Base-by-base conservation (phyloP, 805 yeast genomes). In the Kluyveromyces siamensis region DNA sequence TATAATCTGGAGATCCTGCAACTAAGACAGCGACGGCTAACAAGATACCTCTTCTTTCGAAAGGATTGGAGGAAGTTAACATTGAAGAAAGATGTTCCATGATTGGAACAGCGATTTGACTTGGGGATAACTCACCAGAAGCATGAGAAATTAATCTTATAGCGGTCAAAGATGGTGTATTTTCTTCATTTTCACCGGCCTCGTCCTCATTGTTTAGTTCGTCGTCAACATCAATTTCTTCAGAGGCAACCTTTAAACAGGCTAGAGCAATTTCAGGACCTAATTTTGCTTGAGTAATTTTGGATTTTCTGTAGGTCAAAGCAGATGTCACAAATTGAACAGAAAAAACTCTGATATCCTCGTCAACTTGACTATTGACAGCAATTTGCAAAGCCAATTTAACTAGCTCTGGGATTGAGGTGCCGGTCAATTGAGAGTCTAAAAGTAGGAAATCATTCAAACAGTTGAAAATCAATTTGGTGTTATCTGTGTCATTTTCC, bases 1-100 rank as follows among this genome's bases (percentile, higher is more conserved):
- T 77, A 67, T 76, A 91, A 63, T 93, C 99, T 53, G 98, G 98
- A 40, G 98, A 91, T 65, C 98, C 99, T 54, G 85, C 79, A 42
- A 86, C 86, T 46, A 91, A 81, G 49, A 81, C 87, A 58, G 95
- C 88, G 53, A 93, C 72, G 35, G 95, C 79, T 58, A 87, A 72
- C 46, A 89, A 74, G 48, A 85, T 93, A 51, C 95, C 96, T 71
- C 96, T 82, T 72, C 95, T 82, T 71, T 85, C 88, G 55, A 78
- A 83, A 52, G 76, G 75, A 64, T 87, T 80, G n/a, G 78, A 55
- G 16, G 90, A 77, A 44, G 79, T 69, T 52, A 83, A 66, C 73
- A 82, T 68, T 41, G 75, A 63, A 41, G 79, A 75, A 53, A 86
- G 66, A 55, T 76, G 77, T 55, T 81, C 86, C 52, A 88, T 74